Evolutionary conservation across 768 basidiomycete genomes (phyloP).

Genomic region (Calocera cornea): DNA sequence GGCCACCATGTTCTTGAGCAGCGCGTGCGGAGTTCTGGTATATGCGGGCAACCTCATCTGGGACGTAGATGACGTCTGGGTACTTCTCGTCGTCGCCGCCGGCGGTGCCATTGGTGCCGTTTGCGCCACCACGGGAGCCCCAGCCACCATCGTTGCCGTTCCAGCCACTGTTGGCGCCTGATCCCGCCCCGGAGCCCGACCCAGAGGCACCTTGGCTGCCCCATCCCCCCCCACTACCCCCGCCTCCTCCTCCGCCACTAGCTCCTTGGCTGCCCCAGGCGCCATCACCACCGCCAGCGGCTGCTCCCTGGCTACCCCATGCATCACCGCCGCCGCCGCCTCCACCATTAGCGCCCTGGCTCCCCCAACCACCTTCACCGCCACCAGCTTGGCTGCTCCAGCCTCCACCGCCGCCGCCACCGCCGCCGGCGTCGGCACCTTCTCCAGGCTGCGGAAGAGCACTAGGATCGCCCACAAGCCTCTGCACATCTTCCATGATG

Average conservation of each 20-base stretch:
- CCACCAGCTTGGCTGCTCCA: not conserved
- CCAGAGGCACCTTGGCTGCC: constrained; percentile 3
- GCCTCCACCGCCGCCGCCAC: constrained; percentile 31
- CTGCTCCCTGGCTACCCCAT: constrained; percentile 14
- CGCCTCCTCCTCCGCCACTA: not conserved
- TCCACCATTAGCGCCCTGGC: not conserved
- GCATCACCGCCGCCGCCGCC: constrained; percentile 16
- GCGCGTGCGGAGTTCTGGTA: constrained; percentile 86
- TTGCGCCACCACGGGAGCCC: not conserved
- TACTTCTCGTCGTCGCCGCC: constrained; percentile 22
- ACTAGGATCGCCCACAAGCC: not conserved
- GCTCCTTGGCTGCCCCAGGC: not conserved
- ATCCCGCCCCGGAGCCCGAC: constrained; percentile 21
- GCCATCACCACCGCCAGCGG: not conserved
- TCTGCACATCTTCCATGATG: not conserved
- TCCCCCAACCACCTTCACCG: not conserved
- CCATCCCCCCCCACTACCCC: constrained; percentile 7
- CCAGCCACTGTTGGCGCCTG: constrained; percentile 26
- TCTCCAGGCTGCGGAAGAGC: constrained; percentile 16
- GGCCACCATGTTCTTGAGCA: constrained; percentile 62
- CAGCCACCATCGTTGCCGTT: not conserved
- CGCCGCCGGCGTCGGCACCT: constrained; percentile 52
- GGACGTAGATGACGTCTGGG: constrained; percentile 60
- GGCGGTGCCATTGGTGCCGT: constrained; percentile 2
- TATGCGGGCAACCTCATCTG: constrained; percentile 84